Evolutionary conservation across 345 rosid species (phyloP).

Genomic region (Sapria himalayana): DNA sequence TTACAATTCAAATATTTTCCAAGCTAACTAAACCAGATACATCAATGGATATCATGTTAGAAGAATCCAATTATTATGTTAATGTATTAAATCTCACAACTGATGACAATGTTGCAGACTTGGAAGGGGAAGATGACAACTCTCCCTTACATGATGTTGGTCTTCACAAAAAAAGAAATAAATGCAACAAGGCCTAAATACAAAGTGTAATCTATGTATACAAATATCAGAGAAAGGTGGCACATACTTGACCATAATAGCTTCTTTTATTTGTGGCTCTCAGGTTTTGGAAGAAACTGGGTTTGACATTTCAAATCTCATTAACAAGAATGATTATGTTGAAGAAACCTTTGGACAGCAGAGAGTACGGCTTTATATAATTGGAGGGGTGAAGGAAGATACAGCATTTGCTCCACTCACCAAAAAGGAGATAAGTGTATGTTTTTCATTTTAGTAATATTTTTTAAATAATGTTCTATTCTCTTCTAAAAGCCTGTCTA

Average conservation of each 20-base stretch:
- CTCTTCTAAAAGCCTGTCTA: no score
- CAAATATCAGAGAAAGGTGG: no score
- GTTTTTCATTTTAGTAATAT: constrained; percentile 17
- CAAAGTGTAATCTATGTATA: not conserved
- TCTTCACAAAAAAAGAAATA: not conserved
- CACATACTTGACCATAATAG: no score
- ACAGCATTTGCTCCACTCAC: constrained; percentile 90
- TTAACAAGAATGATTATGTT: constrained; percentile 61
- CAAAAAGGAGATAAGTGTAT: constrained; percentile 95
- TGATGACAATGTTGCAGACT: no score
- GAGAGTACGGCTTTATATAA: constrained; percentile 80
- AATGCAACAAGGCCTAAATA: not conserved
- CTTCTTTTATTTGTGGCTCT: no score
- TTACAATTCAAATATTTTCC: no score
- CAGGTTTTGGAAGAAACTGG: constrained; percentile 97
- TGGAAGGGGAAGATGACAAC: no score
- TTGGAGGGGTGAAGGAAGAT: constrained; percentile 78
- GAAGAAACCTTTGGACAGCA: constrained; percentile 85
- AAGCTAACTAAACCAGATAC: no score
- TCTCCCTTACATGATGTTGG: not conserved
- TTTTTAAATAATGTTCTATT: no score
- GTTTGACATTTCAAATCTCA: constrained; percentile 65
- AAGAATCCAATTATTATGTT: no score
- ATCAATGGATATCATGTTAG: no score
- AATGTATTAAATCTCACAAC: no score